phyloP scores from a whole-genome alignment of 192 early-diverging fungal genomes.

The Umbelopsis vinacea region DNA sequence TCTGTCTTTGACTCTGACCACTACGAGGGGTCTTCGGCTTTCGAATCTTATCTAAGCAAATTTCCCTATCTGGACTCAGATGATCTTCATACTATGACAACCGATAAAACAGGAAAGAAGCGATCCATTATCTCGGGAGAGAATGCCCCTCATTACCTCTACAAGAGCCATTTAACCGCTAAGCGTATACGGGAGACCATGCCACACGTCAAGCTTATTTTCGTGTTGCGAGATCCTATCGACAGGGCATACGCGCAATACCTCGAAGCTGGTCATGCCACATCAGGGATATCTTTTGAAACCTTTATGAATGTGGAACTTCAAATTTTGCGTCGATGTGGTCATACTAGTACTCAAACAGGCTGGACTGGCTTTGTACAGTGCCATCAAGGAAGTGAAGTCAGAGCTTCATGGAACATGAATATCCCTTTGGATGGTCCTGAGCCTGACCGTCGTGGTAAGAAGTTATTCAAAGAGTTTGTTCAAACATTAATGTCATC shows the following conservation, averaged over 20 bases:
- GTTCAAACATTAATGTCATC: not conserved
- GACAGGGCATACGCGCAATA: constrained; percentile 57
- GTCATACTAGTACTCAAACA: constrained; percentile 36
- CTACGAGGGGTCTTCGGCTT: constrained; percentile 23
- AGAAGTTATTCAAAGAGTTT: not conserved
- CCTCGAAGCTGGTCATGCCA: constrained; percentile 28
- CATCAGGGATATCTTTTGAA: constrained; percentile 33
- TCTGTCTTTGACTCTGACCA: constrained; percentile 30
- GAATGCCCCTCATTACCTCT: constrained; percentile 41
- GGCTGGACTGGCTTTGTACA: constrained; percentile 39
- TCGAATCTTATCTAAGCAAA: constrained; percentile 36
- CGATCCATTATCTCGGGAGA: constrained; percentile 32
- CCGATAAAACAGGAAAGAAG: constrained; percentile 14
- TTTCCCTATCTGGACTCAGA: constrained; percentile 30
- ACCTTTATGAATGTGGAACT: constrained; percentile 37
- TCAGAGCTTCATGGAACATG: constrained; percentile 37
- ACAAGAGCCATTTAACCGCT: constrained; percentile 38
- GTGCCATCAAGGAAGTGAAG: constrained; percentile 42
- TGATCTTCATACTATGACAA: constrained; percentile 18
- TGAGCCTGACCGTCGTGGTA: constrained; percentile 25
- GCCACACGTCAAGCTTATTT: constrained; percentile 54
- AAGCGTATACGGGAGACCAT: constrained; percentile 50
- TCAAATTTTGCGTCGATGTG: constrained; percentile 36
- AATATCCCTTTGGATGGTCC: constrained; percentile 19
- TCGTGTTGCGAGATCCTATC: constrained; percentile 55